These are phyloP conservation scores for Candida stauntonica DNA, from an alignment of 805 yeast genomes.

Conservation along the genomic window DNA sequence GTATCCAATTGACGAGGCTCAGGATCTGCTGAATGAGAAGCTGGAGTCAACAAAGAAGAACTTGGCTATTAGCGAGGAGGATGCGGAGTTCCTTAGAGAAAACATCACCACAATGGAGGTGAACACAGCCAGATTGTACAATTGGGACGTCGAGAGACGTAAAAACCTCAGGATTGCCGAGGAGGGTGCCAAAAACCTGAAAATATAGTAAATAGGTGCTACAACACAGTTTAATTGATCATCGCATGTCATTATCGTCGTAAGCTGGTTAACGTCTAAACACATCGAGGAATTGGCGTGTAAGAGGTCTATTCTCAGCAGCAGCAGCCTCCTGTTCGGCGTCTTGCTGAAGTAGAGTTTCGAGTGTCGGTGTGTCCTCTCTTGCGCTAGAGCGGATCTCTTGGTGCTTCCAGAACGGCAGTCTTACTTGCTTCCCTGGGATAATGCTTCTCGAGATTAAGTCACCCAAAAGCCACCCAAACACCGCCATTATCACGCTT, in stretches of 20 bases:
- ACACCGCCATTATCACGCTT: constrained; percentile 25
- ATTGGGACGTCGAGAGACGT: constrained; percentile 83
- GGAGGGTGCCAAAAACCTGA: constrained; percentile 35
- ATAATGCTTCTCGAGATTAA: constrained; percentile 31
- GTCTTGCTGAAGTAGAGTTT: constrained; percentile 4
- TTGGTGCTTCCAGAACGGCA: constrained; percentile 27
- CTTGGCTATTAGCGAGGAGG: constrained; percentile 66
- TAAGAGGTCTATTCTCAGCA: constrained; percentile 37
- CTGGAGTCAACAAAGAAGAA: constrained; percentile 58
- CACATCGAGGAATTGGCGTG: constrained; percentile 44
- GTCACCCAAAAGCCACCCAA: constrained; percentile 37
- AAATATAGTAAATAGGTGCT: constrained; percentile 2
- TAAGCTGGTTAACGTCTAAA: constrained; percentile 32
- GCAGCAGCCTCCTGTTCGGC: constrained; percentile 22
- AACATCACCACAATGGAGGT: constrained; percentile 98
- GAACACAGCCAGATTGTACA: constrained; percentile 87
- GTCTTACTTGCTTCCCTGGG: constrained; percentile 37
- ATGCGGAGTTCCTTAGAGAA: constrained; percentile 76
- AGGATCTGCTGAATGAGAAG: constrained; percentile 58
- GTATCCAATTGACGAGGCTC: constrained; percentile 86
- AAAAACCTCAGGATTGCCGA: constrained; percentile 40
- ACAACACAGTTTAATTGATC: background rate
- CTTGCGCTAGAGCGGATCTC: background rate
- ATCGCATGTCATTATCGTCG: background rate
- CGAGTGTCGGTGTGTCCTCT: constrained; percentile 8